A percentile compares a stretch with the other conserved stretches of the same genome.
phyloP scores from a whole-genome alignment of 176 grass and related monocot genomes.

The Urochloa ruziziensis region DNA sequence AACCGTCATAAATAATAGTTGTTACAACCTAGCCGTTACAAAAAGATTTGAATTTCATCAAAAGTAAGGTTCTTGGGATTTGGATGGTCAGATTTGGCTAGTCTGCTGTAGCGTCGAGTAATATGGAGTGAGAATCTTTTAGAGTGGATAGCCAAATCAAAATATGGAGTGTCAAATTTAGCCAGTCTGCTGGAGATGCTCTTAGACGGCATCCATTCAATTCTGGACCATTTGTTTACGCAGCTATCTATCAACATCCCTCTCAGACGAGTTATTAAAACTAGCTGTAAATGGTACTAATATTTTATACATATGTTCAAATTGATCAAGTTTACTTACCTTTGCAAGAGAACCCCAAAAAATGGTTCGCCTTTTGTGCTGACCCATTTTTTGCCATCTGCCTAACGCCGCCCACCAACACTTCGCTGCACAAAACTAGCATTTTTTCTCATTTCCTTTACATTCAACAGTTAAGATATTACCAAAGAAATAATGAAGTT shows the following conservation, averaged over 20 bases:
- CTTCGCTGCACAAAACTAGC: conserved; percentile 55
- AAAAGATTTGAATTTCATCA: too few species aligned
- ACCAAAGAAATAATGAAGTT: not conserved
- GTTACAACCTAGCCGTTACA: too few species aligned
- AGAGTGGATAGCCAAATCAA: too few species aligned
- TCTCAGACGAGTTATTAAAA: not conserved
- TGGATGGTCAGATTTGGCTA: too few species aligned
- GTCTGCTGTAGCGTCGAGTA: too few species aligned
- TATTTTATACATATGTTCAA: not conserved
- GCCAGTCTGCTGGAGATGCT: too few species aligned
- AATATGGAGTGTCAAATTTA: too few species aligned
- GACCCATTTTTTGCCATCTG: conserved; percentile 63
- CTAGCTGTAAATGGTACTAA: not conserved
- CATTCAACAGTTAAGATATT: not conserved
- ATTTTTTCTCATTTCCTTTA: not conserved
- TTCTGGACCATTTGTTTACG: not conserved
- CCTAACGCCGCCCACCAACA: conserved; percentile 57
- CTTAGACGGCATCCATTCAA: too few species aligned
- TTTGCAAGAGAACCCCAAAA: conserved; percentile 33
- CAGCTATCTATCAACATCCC: not conserved
- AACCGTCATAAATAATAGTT: too few species aligned
- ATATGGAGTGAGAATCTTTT: too few species aligned
- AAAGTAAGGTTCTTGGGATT: too few species aligned
- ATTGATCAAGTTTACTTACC: conserved; percentile 35
- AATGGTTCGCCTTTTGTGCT: conserved; percentile 80